Percentiles rank a stretch among this genome's conserved stretches.
Conservation (phyloP, 2,329 filamentous ascomycete species). For the Penicillium crustosum region DNA sequence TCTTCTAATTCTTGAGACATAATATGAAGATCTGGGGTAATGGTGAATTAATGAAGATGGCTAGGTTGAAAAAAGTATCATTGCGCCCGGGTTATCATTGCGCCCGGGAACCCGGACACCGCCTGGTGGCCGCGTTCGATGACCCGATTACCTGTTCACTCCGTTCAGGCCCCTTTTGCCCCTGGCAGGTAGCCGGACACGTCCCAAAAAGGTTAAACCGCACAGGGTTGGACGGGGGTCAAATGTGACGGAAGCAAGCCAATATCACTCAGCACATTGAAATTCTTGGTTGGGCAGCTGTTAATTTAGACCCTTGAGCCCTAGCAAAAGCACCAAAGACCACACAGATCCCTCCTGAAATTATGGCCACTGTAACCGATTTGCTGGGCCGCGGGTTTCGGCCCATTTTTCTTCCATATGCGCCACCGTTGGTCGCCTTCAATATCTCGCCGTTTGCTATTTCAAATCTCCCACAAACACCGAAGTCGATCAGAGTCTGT, state of each 20-base stretch:
- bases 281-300: neutral
- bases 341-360: neutral
- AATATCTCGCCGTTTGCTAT: neutral
- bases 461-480: neutral
- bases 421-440: neutral
- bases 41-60: too few relatives aligned
- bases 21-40: too few relatives aligned
- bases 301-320: neutral
- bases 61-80: too few relatives aligned
- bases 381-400: neutral
- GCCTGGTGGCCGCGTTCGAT: too few relatives aligned
- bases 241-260: constrained; percentile 6
- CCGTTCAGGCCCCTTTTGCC: neutral
- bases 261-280: neutral
- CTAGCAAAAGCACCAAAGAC: neutral
- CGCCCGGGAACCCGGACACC: too few relatives aligned
- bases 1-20: too few relatives aligned
- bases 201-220: constrained; percentile 6
- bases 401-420: neutral
- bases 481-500: too few relatives aligned
- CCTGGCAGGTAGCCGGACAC: constrained; percentile 9
- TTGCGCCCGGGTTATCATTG: too few relatives aligned
- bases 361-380: neutral
- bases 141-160: neutral
- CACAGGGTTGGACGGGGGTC: neutral